Evolutionary conservation across 805 yeast species (phyloP), one percentile per base, ranked within the genome.

Genomic region (Myxozyma monticola): DNA sequence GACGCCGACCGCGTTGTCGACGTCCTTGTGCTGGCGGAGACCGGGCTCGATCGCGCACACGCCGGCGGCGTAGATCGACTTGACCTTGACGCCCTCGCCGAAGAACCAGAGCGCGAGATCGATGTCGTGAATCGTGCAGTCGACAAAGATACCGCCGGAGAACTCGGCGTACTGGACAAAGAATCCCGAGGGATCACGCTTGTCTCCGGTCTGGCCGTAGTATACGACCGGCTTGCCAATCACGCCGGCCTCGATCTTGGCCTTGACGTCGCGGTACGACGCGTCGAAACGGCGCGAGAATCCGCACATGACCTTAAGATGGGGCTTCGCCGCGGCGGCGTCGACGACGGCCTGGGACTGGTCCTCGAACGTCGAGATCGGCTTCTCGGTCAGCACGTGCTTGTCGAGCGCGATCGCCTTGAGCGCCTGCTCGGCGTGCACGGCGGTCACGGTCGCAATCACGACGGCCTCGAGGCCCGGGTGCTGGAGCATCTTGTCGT

Each of bases 91-190:
- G 21, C 55, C 53, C 33, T 46, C 54, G 28, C 63, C 63, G 26
- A 52, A 30, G 18, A 48, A 52, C 48, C 48, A 58, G 30, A 54
- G 45, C 42, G 45, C 44, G 20, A 58, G 34, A 35, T 60, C 63
- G 35, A 60, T 35, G 33, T 60, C 63, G 37, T 60, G 63, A 22
- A 60, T 52, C 9, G 43, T 42, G 36, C 59, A 58, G 45, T 60
- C 63, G 22, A 60, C 54, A 33, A 60, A 55, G 33, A 60, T 60
- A 12, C 63, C 63, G 25, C 63, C 63, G 3, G 63, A 60, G 21
- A 41, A 33, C 30, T 50, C 43, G 26, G 55, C 48, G 36, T 53
- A 60, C 29, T 48, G 47, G 26, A 60, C 51, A 42, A 60, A 60
- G 31, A 42, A 49, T 4, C 50, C 50, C 1, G 49, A 38, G 9